Conservation (phyloP, 176 grass and related monocot genomes). For the Eragrostis curvula region DNA sequence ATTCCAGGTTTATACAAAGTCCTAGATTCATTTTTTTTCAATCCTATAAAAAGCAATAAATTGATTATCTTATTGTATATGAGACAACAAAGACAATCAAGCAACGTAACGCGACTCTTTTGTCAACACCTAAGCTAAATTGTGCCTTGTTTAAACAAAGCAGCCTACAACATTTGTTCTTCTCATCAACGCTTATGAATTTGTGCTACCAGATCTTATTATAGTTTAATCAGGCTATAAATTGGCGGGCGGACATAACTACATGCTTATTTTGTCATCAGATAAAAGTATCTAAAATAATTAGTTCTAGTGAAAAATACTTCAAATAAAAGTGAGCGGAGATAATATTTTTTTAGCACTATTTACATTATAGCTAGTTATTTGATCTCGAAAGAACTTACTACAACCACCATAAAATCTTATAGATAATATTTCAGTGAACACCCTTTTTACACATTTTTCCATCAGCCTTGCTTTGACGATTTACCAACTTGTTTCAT, state of each 20-base stretch:
- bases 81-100: background rate
- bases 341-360: no score
- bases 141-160: background rate
- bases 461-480: no score
- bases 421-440: no score
- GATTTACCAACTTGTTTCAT: background rate
- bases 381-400: no score
- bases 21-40: background rate
- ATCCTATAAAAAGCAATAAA: background rate
- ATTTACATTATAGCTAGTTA: no score
- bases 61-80: background rate
- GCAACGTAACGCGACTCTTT: background rate
- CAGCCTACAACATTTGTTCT: background rate
- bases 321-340: no score
- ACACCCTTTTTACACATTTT: no score
- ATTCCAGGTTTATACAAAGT: background rate
- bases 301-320: no score
- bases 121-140: background rate
- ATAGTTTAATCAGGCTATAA: background rate
- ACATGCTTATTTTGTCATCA: background rate
- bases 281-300: background rate
- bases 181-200: background rate
- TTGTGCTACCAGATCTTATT: background rate
- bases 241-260: background rate
- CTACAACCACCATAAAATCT: no score